Evolutionary conservation across 2,329 filamentous ascomycete species (phyloP).

Genomic region (Alternaria ethzedia): DNA sequence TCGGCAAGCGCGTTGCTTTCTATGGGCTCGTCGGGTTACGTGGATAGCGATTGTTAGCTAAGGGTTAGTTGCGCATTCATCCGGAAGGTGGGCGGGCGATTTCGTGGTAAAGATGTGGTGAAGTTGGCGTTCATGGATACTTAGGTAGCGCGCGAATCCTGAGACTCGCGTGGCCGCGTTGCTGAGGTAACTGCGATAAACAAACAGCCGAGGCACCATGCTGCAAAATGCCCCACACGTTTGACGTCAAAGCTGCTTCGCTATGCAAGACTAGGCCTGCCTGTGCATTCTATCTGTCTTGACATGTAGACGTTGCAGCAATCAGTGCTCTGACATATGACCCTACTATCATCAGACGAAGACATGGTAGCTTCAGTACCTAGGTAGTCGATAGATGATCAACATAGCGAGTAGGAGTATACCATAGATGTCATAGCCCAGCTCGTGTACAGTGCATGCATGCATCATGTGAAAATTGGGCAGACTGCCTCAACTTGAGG

Average conservation of each 20-base stretch:
- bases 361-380: background rate
- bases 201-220: conserved; percentile 12
- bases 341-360: background rate
- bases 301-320: background rate
- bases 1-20: conserved; percentile 27
- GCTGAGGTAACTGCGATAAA: conserved; percentile 29
- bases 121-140: conserved; percentile 21
- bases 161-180: conserved; percentile 34
- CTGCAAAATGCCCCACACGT: background rate
- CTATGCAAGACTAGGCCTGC: background rate
- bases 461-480: background rate
- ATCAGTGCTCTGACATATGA: background rate
- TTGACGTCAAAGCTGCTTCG: background rate
- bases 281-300: background rate
- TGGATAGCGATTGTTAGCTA: conserved; percentile 49
- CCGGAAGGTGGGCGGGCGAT: conserved; percentile 35
- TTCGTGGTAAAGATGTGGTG: conserved; percentile 46
- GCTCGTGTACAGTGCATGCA: too few relatives aligned
- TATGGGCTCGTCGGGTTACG: conserved; percentile 24
- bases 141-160: conserved; percentile 27
- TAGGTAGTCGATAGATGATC: background rate
- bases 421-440: background rate
- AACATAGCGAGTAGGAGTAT: background rate
- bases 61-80: conserved; percentile 49
- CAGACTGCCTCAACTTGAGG: background rate